Base-by-base conservation (phyloP, 2,329 filamentous ascomycete genomes). In the Ophiostoma fasciatum region DNA sequence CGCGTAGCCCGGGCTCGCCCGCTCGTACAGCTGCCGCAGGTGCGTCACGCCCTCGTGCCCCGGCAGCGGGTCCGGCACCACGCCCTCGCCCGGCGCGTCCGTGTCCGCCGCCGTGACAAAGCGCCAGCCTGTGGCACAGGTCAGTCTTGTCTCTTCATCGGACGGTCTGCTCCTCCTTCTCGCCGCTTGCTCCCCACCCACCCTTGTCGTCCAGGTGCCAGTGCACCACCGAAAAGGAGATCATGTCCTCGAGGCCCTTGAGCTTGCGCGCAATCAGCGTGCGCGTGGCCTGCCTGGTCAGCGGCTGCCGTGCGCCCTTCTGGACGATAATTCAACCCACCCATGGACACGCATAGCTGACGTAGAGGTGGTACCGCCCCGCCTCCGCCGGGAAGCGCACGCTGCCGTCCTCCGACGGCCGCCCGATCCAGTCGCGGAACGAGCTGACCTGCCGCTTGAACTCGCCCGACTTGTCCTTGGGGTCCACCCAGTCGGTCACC, bases 341-440 rank as follows among this genome's bases (percentile, higher is more conserved):
- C 87, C 87, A 94, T 4, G 87, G 87, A 58, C 87, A 94, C 7
- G 87, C 87, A 58, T 93, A 94, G 50, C 80, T 88, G 46, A 94
- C 79, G 54, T 88, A 98, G 48, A 98, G 74, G 60, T 98, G 90
- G 56, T 98, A 98, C 38, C 90, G 71, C 36, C 71, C 83, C 60
- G 82, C 83, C 60, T 96, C 88, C 1, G 84, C 71, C 5, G 84
- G 81, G 48, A 85, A 94, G 55, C 77, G 61, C 9, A 46, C 37
- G 5, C 82, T 78, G 28, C 71, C 77, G 1, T 73, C 59, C 47
- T 82, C 72, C 43, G 68, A 71, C n/a, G 37, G 25, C 20, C 36
- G 38, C 28, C 44, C 44, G 56, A 94, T 81, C 57, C 64, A 82
- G 56, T 80, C 73, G 40, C 90, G 76, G 61, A 96, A 96, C 37